Base-by-base conservation (phyloP, 2,329 filamentous ascomycete species). In the Tolypocladium pustulatum region DNA sequence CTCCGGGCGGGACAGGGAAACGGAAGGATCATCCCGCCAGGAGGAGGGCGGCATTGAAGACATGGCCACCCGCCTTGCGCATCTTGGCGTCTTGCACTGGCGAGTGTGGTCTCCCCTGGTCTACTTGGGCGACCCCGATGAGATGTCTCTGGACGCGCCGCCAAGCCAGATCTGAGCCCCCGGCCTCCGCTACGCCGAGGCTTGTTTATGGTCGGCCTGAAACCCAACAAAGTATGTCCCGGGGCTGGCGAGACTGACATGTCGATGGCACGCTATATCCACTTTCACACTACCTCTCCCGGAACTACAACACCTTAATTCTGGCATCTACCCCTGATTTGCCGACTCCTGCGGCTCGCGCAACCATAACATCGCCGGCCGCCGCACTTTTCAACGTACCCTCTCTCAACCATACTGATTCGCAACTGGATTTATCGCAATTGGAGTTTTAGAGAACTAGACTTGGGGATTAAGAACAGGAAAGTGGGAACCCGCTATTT, bases 11-110 rank as follows among this genome's bases (percentile, higher is more conserved):
- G 67, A 69, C 52, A 66, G 70, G 56, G 71, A 73, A 41, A 58
- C 70, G 55, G 72, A 76, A 59, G 67, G 65, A 25, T 65, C 66
- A 5, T 65, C 66, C 60, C 75, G 74, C 12, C 76, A 79, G 51
- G 80, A 82, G 55, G 81, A 84, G 55, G 77, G 75, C 51, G 78
- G 79, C 38, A 67, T 89, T 41, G 78, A 81, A 51, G 86, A 91
- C 60, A 83, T 96, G 70, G 85, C 90, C 1, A 87, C 86, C 52
- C 85, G 90, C 53, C 79, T 96, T 56, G 87, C 90, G 7, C 93
- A 97, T 68, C 84, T 97, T 52, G 85, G 89, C 17, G 80, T 94
- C 7, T 75, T 97, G 30, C 91, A 97, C 72, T 97, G 92, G 91
- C 83, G 90, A 55, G 88, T 96, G 3, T 97, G 92, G 91, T 82